Conservation (phyloP, 768 basidiomycete species). For the Tulasnella sp. region DNA sequence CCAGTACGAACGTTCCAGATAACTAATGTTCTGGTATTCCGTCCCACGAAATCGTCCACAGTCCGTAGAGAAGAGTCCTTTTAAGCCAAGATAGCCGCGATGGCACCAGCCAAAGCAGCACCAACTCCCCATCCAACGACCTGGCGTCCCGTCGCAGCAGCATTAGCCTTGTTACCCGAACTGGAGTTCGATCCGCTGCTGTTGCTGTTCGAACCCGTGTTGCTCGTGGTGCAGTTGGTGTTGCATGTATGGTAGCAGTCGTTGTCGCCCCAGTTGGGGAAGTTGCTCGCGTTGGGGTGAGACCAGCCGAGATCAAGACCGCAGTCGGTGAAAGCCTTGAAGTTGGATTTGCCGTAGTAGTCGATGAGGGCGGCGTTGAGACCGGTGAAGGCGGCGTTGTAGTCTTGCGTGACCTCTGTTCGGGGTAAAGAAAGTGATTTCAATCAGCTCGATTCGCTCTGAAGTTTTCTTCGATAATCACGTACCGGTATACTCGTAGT, state of each 20-base stretch:
- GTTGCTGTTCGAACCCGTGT: background rate
- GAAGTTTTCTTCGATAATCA: background rate
- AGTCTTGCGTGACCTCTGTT: slow-evolving; percentile 12
- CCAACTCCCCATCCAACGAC: background rate
- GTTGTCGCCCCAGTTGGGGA: background rate
- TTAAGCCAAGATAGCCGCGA: background rate
- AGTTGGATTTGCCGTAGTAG: slow-evolving; percentile 4
- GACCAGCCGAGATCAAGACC: slow-evolving; percentile 12
- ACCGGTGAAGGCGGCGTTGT: slow-evolving; percentile 12
- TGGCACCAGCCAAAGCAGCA: background rate
- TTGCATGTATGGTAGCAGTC: slow-evolving; percentile 15
- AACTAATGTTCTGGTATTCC: too few relatives aligned
- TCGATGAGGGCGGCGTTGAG: slow-evolving; percentile 12
- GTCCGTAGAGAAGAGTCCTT: background rate
- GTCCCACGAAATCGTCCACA: background rate
- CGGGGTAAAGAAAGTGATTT: background rate
- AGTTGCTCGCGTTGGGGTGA: slow-evolving; percentile 7
- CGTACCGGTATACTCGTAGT: slow-evolving; percentile 7
- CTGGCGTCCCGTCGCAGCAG: background rate
- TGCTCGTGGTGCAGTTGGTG: slow-evolving; percentile 1
- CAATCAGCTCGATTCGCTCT: background rate
- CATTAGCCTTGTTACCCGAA: background rate
- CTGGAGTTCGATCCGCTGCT: background rate
- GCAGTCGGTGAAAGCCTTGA: slow-evolving; percentile 14
- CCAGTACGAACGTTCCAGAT: too few relatives aligned